A percentile compares a stretch with the other conserved stretches of the same genome.
Conservation (phyloP, 345 rosid genomes). For the Lumnitzera littorea region DNA sequence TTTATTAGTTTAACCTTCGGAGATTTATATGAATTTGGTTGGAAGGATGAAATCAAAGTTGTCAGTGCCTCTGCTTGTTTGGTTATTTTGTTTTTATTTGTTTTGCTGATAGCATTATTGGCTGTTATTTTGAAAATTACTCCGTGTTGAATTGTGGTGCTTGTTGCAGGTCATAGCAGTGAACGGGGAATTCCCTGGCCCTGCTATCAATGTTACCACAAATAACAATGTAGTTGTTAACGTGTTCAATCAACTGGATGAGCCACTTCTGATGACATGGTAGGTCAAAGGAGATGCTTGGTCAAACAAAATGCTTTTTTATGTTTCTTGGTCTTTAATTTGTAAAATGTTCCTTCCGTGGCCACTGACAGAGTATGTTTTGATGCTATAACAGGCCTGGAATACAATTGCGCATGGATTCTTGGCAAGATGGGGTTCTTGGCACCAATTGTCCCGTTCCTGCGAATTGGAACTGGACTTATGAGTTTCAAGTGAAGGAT, state of each 20-base stretch:
- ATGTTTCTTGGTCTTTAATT: background rate
- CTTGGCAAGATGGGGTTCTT: conserved; percentile 87
- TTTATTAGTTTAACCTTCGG: too few species aligned
- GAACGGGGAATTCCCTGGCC: conserved; percentile 73
- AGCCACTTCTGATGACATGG: conserved; percentile 79
- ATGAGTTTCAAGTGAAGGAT: conserved; percentile 90
- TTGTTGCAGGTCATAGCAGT: conserved; percentile 72
- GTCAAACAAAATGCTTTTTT: background rate
- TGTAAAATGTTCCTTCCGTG: background rate
- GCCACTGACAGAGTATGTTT: conserved; percentile 5
- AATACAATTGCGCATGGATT: conserved; percentile 72
- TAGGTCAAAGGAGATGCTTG: conserved; percentile 13
- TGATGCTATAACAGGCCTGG: conserved; percentile 55
- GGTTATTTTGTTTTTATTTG: too few species aligned
- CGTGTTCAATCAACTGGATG: conserved; percentile 64
- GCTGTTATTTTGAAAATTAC: background rate
- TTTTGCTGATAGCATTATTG: background rate
- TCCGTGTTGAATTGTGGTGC: background rate
- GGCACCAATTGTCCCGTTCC: conserved; percentile 91
- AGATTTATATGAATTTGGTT: too few species aligned
- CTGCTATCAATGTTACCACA: conserved; percentile 64
- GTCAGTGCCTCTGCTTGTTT: too few species aligned
- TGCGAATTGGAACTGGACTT: conserved; percentile 57
- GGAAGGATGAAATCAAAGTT: too few species aligned
- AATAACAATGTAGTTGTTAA: conserved; percentile 64